Conservation (phyloP, 2,329 filamentous ascomycete species). For the Lecanicillium sp. region DNA sequence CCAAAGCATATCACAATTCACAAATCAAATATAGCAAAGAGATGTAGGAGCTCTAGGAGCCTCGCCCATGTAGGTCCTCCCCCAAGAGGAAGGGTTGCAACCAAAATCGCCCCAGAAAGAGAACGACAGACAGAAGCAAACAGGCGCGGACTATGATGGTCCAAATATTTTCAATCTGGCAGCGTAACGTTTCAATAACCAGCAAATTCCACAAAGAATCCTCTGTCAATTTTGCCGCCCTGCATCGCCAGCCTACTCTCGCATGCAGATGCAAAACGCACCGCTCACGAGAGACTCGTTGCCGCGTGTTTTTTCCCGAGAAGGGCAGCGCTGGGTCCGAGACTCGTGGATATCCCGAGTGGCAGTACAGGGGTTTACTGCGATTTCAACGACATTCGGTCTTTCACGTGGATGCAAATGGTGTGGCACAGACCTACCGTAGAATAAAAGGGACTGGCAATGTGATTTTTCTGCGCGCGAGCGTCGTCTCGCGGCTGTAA, state of each 20-base stretch:
- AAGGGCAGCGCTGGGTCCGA: not conserved
- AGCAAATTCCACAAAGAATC: constrained; percentile 6
- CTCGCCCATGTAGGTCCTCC: constrained; percentile 34
- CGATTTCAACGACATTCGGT: not conserved
- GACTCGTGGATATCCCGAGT: constrained; percentile 7
- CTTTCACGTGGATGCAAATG: not conserved
- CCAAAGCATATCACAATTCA: not conserved
- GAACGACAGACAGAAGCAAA: constrained; percentile 15
- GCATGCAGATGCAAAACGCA: constrained; percentile 27
- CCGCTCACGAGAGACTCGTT: constrained; percentile 24
- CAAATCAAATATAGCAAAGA: too few species aligned
- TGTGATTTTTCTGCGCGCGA: too few species aligned
- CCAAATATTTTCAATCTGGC: constrained; percentile 33
- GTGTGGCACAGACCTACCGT: too few species aligned
- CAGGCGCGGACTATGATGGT: constrained; percentile 47
- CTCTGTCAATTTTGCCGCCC: constrained; percentile 1
- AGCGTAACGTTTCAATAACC: constrained; percentile 19
- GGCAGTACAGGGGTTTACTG: constrained; percentile 10
- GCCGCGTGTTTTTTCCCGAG: not conserved
- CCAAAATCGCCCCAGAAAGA: not conserved
- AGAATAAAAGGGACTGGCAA: too few species aligned
- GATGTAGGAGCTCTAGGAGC: constrained; percentile 44
- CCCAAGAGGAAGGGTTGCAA: too few species aligned
- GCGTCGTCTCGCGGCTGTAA: too few species aligned
- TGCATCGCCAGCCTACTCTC: constrained; percentile 26